A percentile compares a stretch with the other conserved stretches of the same genome.
phyloP scores from a whole-genome alignment of 768 basidiomycete genomes.

The Scleroderma citrinum region DNA sequence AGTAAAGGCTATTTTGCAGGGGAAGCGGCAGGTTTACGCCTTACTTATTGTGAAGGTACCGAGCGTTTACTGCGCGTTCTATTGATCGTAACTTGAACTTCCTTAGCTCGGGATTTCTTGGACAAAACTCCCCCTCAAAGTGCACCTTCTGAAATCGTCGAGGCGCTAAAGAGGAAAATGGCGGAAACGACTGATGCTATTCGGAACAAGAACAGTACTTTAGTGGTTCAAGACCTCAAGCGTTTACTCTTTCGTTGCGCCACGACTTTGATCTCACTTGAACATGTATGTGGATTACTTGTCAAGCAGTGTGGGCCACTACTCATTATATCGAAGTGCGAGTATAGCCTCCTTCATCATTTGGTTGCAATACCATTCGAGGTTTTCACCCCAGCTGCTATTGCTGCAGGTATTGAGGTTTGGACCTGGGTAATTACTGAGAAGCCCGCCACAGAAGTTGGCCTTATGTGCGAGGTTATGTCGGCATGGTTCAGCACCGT shows the following conservation, averaged over 20 bases:
- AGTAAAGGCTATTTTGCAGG: constrained; percentile 89
- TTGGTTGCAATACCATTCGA: constrained; percentile 86
- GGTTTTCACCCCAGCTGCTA: constrained; percentile 79
- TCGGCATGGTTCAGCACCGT: constrained; percentile 87
- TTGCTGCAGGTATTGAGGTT: constrained; percentile 84
- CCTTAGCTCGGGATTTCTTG: constrained; percentile 49
- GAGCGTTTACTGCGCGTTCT: background rate
- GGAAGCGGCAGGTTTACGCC: constrained; percentile 74
- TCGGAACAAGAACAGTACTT: constrained; percentile 59
- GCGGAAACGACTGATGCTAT: constrained; percentile 61
- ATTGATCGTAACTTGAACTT: background rate
- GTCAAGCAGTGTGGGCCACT: background rate
- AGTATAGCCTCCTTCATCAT: constrained; percentile 80
- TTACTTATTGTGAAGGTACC: constrained; percentile 62
- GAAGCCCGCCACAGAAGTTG: constrained; percentile 74
- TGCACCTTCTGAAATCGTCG: constrained; percentile 56
- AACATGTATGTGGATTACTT: constrained; percentile 39
- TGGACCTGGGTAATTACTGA: constrained; percentile 97
- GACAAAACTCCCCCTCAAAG: constrained; percentile 56
- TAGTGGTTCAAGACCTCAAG: constrained; percentile 79
- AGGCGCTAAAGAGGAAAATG: constrained; percentile 64
- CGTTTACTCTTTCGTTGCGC: constrained; percentile 84
- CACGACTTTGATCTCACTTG: constrained; percentile 66
- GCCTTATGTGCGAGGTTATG: constrained; percentile 78
- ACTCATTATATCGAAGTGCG: constrained; percentile 54